Base-by-base conservation (phyloP, 106 monocot species). In the Dendrobium chrysotoxum region DNA sequence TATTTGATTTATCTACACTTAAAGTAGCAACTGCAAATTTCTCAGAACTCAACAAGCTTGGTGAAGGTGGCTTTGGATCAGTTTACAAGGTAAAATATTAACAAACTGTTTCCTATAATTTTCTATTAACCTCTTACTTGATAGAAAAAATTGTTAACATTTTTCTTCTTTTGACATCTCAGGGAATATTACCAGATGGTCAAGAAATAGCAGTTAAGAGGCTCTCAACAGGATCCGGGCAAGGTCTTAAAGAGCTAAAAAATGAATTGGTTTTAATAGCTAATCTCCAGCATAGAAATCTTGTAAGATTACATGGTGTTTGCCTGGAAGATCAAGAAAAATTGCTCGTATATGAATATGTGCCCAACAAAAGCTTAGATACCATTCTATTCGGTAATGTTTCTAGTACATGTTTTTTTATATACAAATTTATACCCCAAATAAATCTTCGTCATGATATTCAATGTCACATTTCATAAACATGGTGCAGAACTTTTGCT, bases 191-290 rank as follows among this genome's bases (percentile, higher is more conserved):
- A 7, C 12, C 12, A 21, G 84, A 84, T 78, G 88, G 86, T 40
- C 81, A 61, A 71, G 79, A 81, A 76, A 84, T 89, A 67, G 88
- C 88, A 54, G 88, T 89, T 13, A 89, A 89, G 79, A 79, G 75
- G 31, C 78, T 89, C 38, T 66, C 83, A 10, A 61, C 11, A 31
- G 61, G 31, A 0, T 86, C 86, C 23, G 28, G 17, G 28, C 88
- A 89, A 79, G 88, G 88, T 0, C 39, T 76, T 1, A 47, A 65
- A 16, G 88, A 89, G 71, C 80, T 89, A 20, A 89, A 86, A 50
- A 89, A 89, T 71, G 88, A 89, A 67, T 20, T 86, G 11, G 25
- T 58, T 30, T 28, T 89, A 53, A 77, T 89, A 7, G 85, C 88
- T 8, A 83, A 81, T 50, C 46, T 89, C 20, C 74, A 74, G 21